Percentiles rank a stretch among this genome's conserved stretches.
Evolutionary conservation across 2,329 filamentous ascomycete species (phyloP).

Genomic region (Xylaria sp.): DNA sequence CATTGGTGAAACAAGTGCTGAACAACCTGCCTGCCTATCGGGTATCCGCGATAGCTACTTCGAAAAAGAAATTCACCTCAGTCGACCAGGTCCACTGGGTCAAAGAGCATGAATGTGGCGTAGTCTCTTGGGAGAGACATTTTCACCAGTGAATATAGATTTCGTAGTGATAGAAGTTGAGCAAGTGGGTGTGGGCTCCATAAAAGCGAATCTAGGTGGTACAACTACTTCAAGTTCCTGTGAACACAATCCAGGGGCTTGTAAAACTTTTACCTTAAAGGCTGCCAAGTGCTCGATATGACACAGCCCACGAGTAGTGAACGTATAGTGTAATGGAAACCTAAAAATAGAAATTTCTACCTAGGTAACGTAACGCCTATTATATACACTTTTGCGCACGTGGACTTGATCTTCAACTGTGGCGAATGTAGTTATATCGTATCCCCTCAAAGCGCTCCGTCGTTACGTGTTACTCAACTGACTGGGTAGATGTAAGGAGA

Average conservation of each 20-base stretch:
- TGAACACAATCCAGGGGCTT: not conserved
- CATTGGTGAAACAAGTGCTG: constrained; percentile 24
- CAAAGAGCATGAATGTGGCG: not conserved
- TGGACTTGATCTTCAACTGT: not conserved
- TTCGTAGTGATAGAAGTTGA: not conserved
- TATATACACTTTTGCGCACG: not conserved
- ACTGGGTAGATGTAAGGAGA: not conserved
- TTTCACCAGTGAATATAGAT: not conserved
- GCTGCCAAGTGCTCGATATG: not conserved
- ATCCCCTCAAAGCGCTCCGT: not conserved
- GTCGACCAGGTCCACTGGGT: not conserved
- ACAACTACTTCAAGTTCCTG: not conserved
- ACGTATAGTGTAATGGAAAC: not conserved
- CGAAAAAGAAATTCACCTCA: not conserved
- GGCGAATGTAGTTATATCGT: not conserved
- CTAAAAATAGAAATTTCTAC: not conserved
- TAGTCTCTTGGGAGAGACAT: not conserved
- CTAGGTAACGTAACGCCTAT: not conserved
- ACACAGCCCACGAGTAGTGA: not conserved
- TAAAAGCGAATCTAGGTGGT: not conserved
- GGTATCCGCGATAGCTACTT: not conserved
- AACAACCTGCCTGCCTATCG: not conserved
- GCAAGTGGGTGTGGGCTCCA: constrained; percentile 1
- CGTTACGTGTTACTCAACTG: not conserved
- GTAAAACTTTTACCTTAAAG: not conserved